Base-by-base conservation (phyloP, 208 protist species). In the Wallacemonas sp. region DNA sequence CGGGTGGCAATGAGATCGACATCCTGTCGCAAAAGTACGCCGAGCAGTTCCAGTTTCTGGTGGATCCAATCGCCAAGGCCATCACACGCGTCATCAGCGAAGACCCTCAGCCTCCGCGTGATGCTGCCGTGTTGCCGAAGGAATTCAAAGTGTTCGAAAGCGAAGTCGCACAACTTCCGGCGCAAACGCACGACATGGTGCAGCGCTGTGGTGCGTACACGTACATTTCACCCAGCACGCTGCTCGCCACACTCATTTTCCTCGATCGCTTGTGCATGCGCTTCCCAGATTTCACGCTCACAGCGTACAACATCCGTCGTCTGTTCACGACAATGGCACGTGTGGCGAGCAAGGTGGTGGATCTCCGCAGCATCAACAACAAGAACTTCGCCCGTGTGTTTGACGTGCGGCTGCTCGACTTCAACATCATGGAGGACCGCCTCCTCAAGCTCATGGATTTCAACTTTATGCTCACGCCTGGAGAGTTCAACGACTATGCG, bases 351-450 rank as follows among this genome's bases (percentile, higher is more conserved):
- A 96, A 96, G 61, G 78, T 91, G n/a, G 36, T 94, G 9, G 91
- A 96, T 60, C 74, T 94, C 23, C 83, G 91, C 27, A 92, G 81
- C 68, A 70, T 96, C 26, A 94, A 88, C 80, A 96, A 94, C 75
- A 84, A 84, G 32, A 88, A 93, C 72, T 96, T 94, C 58, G 88
- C 88, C 11, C 71, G 63, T 54, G 82, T 87, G 30, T 89, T 87
- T 68, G 81, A 76, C 1, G 29, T 96, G 8, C 60, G 76, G n/a
- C 82, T 76, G 17, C 49, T 78, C 26, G 70, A 90, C 26, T 68
- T 96, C 68, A 94, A 96, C 70, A 43, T 78, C 11, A 52, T 93
- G 57, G 91, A 96, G 70, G 80, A 87, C 49, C 43, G 72, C 48
- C 80, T 94, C 48, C 48, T 96, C 9, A 85, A 83, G 71, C 46